Conservation (phyloP, 495 filamentous ascomycete species). For the Poronia punctata region DNA sequence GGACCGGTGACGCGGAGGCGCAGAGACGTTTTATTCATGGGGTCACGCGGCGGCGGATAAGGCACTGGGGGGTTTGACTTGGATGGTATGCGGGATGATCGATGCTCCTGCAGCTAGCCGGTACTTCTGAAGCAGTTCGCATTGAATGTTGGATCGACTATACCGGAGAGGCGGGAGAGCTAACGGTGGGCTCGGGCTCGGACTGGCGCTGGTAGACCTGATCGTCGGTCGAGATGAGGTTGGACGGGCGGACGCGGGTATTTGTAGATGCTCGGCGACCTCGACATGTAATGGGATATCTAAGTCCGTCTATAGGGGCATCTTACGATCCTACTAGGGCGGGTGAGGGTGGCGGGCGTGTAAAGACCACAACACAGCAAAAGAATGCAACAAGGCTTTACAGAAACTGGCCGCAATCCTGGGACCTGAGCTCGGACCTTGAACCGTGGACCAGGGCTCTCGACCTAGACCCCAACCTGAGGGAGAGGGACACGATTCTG, state of each 20-base stretch:
- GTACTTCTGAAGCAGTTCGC: slow-evolving; percentile 29
- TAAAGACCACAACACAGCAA: slow-evolving; percentile 6
- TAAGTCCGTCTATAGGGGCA: too few species aligned
- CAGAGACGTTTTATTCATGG: slow-evolving; percentile 25
- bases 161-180: slow-evolving; percentile 18
- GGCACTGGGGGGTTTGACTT: slow-evolving; percentile 32
- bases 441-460: too few species aligned
- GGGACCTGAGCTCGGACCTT: too few species aligned
- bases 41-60: slow-evolving; percentile 43
- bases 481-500: too few species aligned
- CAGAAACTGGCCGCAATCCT: too few species aligned
- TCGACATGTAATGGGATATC: slow-evolving; percentile 13
- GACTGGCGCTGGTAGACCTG: slow-evolving; percentile 18
- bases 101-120: slow-evolving; percentile 31
- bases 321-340: slow-evolving; percentile 7
- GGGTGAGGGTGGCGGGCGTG: slow-evolving; percentile 4
- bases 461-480: too few species aligned
- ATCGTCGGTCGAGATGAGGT: slow-evolving; percentile 12
- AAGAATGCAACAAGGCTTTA: slow-evolving; percentile 5
- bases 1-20: slow-evolving; percentile 25
- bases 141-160: slow-evolving; percentile 26
- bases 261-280: slow-evolving; percentile 21
- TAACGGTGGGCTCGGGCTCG: slow-evolving; percentile 28
- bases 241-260: not conserved
- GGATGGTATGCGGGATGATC: slow-evolving; percentile 32